Base-by-base conservation (phyloP, 2,329 filamentous ascomycete genomes). In the Allantophomopsis lycopodina region DNA sequence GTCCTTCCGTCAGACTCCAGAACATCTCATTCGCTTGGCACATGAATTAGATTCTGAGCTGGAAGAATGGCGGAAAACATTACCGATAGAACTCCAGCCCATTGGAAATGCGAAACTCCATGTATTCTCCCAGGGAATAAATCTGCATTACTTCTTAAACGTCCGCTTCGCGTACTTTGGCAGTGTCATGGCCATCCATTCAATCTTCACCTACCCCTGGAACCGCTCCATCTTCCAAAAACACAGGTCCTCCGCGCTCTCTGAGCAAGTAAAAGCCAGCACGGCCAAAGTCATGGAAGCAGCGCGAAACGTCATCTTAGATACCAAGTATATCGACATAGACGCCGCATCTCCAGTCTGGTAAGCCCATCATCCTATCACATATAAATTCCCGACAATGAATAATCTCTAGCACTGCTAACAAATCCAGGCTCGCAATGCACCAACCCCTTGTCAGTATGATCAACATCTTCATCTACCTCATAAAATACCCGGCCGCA, bases 401-500 rank as follows among this genome's bases (percentile, higher is more conserved):
- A 20, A 4, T 7, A 20, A 8, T 7, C 32, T 5, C 32, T 3
- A 28, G 8, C 23, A 12, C 10, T 5, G 13, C 13, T 34, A 14
- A 34, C 32, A 34, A 12, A 7, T 13, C 36, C 2, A 41, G 45
- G 42, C 18, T 48, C 2, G 42, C 36, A 4, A 45, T 48, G 30
- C 43, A 43, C 37, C 45, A 40, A 20, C 44, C 46, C 5, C 11
- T 48, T 3, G 28, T 46, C 2, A 44, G 42, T 2, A 14, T 45
- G 15, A 45, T 46, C 10, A 44, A 48, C 16, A 32, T 48, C 8
- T 48, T 48, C 17, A 31, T 48, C 6, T 39, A 41, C n/a, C 32
- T 48, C n/a, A 23, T 48, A 12, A 46, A 43, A 23, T 38, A 36
- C 14, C 44, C 46, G 1, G 15, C 13, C 6, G n/a, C 20, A 2